These are phyloP conservation scores for Candida sanyaensis DNA, from an alignment of 1,139 yeast genomes.

Conservation along the genomic window DNA sequence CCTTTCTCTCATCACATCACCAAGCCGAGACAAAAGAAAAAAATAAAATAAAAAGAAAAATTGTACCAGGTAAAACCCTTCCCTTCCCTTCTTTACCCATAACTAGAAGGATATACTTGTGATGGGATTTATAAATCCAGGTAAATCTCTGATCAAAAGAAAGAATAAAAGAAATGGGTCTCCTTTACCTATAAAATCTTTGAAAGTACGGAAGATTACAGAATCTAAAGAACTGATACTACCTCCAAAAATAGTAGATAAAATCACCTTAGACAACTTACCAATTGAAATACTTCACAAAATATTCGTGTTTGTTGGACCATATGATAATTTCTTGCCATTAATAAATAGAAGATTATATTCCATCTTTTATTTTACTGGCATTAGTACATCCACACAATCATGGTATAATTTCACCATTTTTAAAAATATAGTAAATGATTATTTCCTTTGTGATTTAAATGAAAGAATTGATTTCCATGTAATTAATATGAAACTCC, in stretches of 20 bases:
- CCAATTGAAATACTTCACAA: constrained; percentile 34
- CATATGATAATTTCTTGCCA: constrained; percentile 25
- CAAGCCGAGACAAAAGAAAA: no score
- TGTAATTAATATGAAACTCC: constrained; percentile 10
- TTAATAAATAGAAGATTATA: constrained; percentile 26
- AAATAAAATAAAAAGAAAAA: not conserved
- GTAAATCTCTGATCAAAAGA: constrained; percentile 18
- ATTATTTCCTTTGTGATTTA: constrained; percentile 22
- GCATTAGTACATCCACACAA: constrained; percentile 7
- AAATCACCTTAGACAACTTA: constrained; percentile 13
- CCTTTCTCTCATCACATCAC: no score
- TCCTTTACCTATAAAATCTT: constrained; percentile 1
- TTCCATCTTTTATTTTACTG: constrained; percentile 20
- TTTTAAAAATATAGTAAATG: constrained; percentile 16
- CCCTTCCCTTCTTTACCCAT: not conserved
- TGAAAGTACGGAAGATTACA: constrained; percentile 10
- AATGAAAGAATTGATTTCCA: constrained; percentile 18
- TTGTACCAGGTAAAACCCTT: not conserved
- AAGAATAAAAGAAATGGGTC: constrained; percentile 1
- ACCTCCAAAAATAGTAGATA: not conserved
- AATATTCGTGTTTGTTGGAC: constrained; percentile 33
- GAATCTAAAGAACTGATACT: not conserved
- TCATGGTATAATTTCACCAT: constrained; percentile 19
- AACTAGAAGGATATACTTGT: not conserved
- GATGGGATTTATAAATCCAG: constrained; percentile 37